Conservation (phyloP, 352 stramenopile genomes). For the Phytopythium boreale region DNA sequence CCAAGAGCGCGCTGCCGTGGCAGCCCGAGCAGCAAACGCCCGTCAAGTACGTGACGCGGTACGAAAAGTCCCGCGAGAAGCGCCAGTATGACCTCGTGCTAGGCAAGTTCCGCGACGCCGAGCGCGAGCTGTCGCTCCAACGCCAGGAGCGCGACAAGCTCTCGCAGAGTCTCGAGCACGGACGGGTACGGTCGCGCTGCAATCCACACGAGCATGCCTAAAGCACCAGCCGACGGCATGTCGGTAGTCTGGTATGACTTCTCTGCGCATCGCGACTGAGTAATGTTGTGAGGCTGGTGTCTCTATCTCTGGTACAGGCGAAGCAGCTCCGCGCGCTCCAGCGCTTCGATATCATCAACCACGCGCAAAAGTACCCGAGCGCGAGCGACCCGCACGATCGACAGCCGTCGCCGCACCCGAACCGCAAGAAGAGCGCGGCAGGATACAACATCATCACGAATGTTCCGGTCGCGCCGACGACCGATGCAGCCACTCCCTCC, state of each 20-base stretch:
- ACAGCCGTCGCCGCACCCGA: slow-evolving; percentile 25
- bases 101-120: slow-evolving; percentile 62
- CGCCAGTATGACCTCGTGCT: slow-evolving; percentile 68
- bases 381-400: slow-evolving; percentile 45
- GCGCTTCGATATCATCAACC: slow-evolving; percentile 69
- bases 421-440: slow-evolving; percentile 27
- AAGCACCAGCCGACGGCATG: too few species aligned
- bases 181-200: slow-evolving; percentile 19
- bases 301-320: slow-evolving; percentile 21
- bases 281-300: background rate
- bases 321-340: slow-evolving; percentile 59
- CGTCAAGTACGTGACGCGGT: slow-evolving; percentile 63
- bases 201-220: background rate
- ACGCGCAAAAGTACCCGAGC: slow-evolving; percentile 44
- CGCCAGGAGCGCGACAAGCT: slow-evolving; percentile 27
- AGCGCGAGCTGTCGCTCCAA: slow-evolving; percentile 32
- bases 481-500: slow-evolving; percentile 2
- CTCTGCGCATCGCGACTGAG: background rate
- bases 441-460: slow-evolving; percentile 75
- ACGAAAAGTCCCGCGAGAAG: slow-evolving; percentile 68
- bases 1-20: slow-evolving; percentile 68
- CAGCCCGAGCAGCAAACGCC: slow-evolving; percentile 41
- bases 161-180: slow-evolving; percentile 38
- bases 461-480: slow-evolving; percentile 15
- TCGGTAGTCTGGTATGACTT: background rate